Percentiles rank a stretch among this genome's conserved stretches.
Evolutionary conservation across 441 rosid species (phyloP).

Genomic region (Mallotus repandus): DNA sequence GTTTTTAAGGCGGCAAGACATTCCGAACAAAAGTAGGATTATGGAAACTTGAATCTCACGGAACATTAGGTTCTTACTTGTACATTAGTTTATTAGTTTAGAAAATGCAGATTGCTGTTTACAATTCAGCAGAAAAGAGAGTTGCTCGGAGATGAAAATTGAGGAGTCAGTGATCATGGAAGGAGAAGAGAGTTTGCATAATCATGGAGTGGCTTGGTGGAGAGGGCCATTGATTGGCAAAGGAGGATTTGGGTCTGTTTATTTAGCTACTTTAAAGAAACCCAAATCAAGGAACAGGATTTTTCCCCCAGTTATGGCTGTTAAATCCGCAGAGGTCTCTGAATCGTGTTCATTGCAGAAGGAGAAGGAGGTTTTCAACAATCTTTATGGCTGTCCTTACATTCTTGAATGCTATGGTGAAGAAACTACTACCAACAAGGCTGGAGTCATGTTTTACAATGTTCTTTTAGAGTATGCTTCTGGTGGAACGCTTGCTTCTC

Average conservation of each 20-base stretch:
- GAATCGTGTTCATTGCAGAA: conserved; percentile 24
- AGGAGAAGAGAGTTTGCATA: background rate
- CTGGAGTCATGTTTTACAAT: conserved; percentile 29
- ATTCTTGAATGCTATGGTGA: conserved; percentile 30
- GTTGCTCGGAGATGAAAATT: too few relatives aligned
- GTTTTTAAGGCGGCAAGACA: too few relatives aligned
- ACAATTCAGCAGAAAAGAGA: background rate
- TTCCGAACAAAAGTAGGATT: too few relatives aligned
- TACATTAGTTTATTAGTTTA: too few relatives aligned
- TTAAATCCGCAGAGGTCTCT: too few relatives aligned
- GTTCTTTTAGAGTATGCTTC: conserved; percentile 37
- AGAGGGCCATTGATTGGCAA: conserved; percentile 27
- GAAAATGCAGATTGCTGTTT: background rate
- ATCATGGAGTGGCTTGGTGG: conserved; percentile 22
- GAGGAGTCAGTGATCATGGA: background rate
- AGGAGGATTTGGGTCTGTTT: conserved; percentile 34
- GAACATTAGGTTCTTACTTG: background rate
- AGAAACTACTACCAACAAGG: conserved; percentile 15
- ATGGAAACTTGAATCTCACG: too few relatives aligned
- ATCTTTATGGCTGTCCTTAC: conserved; percentile 21
- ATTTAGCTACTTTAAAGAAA: conserved; percentile 21
- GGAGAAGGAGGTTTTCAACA: conserved; percentile 14
- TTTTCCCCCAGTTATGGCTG: conserved; percentile 19
- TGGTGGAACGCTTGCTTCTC: conserved; percentile 35
- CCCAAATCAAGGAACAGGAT: conserved; percentile 12